Percentiles rank a stretch among this genome's conserved stretches.
These are phyloP conservation scores for Platanthera zijinensis DNA, from an alignment of 106 monocot genomes.

Conservation along the genomic window DNA sequence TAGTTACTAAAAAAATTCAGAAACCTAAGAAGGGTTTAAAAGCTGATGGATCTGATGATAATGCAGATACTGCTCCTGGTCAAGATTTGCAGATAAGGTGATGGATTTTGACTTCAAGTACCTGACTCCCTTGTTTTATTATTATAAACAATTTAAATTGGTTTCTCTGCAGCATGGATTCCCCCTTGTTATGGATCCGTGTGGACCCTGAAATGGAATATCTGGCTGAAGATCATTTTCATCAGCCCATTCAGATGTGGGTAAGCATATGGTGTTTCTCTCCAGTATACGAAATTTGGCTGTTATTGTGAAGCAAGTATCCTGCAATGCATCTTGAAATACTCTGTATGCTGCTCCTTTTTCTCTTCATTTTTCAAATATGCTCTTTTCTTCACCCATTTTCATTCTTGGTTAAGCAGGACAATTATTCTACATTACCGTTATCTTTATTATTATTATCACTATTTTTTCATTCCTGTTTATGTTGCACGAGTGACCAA, in stretches of 20 bases:
- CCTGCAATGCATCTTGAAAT: background rate
- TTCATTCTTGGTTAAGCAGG: background rate
- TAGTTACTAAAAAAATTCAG: slow-evolving; percentile 72
- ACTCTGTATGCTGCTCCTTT: background rate
- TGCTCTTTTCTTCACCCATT: background rate
- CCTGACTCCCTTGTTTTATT: background rate
- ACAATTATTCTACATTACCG: background rate
- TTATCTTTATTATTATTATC: background rate
- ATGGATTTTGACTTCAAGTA: slow-evolving; percentile 1
- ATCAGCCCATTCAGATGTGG: slow-evolving; percentile 98
- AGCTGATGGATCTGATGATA: slow-evolving; percentile 95
- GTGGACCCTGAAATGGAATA: slow-evolving; percentile 98
- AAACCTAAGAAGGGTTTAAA: slow-evolving; percentile 85
- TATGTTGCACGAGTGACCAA: background rate
- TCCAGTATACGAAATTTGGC: background rate
- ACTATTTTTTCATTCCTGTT: background rate
- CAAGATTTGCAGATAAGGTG: slow-evolving; percentile 60
- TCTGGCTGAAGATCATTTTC: slow-evolving; percentile 90
- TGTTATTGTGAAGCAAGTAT: background rate
- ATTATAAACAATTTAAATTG: background rate
- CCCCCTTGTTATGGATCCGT: slow-evolving; percentile 91
- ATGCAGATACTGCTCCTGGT: slow-evolving; percentile 42
- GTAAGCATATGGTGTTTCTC: slow-evolving; percentile 29
- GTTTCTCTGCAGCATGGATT: slow-evolving; percentile 60
- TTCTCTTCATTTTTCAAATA: background rate